phyloP scores from a whole-genome alignment of 23 red algal genomes.

The Pyropia yezoensis region DNA sequence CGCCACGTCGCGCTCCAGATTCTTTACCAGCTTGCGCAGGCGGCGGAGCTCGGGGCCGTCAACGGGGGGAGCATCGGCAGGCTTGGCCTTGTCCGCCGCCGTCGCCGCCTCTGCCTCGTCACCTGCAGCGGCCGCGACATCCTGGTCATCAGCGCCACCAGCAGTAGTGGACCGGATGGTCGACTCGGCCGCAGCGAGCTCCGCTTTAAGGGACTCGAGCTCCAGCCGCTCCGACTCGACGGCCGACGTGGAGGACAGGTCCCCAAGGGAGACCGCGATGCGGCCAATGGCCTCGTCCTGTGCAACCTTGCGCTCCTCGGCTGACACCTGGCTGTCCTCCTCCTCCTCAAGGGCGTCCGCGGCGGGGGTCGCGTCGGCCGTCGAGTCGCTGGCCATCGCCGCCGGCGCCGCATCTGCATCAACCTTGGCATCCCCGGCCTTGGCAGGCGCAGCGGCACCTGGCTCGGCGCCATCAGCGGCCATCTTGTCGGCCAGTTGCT shows the following conservation, averaged over 20 bases:
- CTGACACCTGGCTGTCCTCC: too few relatives aligned
- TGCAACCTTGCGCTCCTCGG: slow-evolving; percentile 36
- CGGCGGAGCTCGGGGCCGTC: slow-evolving; percentile 54
- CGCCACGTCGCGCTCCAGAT: slow-evolving; percentile 78
- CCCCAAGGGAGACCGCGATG: slow-evolving; percentile 58
- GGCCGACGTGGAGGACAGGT: slow-evolving; percentile 60
- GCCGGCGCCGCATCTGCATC: too few relatives aligned
- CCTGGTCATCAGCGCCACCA: too few relatives aligned
- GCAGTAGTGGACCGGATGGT: slow-evolving; percentile 14
- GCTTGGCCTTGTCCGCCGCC: neutral
- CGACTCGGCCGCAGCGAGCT: slow-evolving; percentile 70
- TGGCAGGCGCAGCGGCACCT: too few relatives aligned
- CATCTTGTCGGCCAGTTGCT: too few relatives aligned
- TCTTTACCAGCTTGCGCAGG: slow-evolving; percentile 46
- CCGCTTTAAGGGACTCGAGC: slow-evolving; percentile 75
- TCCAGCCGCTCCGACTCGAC: slow-evolving; percentile 76
- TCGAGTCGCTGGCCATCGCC: too few relatives aligned
- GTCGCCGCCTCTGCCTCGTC: too few relatives aligned
- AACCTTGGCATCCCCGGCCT: too few relatives aligned
- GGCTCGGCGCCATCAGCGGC: too few relatives aligned
- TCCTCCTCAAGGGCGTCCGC: too few relatives aligned
- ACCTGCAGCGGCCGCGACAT: neutral
- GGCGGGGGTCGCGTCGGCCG: too few relatives aligned
- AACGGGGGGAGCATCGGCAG: neutral
- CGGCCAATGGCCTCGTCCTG: slow-evolving; percentile 43